phyloP scores from a whole-genome alignment of 129 eudicot species.

The Solidago caesia region DNA sequence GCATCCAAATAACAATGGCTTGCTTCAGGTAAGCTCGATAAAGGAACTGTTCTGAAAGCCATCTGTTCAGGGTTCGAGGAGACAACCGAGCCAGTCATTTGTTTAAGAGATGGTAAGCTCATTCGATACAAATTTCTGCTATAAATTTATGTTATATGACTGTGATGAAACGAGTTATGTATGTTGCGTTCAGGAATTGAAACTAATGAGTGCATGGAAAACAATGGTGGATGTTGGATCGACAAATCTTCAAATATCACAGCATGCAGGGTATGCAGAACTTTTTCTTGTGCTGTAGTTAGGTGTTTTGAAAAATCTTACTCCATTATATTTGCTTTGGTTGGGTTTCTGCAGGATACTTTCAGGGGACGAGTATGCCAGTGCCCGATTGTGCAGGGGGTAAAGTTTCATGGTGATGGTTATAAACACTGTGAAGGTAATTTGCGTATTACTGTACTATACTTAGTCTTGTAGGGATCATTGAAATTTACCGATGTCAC shows the following conservation, averaged over 20 bases:
- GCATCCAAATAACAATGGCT: constrained; percentile 9
- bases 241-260: constrained; percentile 72
- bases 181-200: constrained; percentile 56
- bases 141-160: neutral
- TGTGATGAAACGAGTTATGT: neutral
- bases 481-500: neutral
- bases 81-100: constrained; percentile 75
- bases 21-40: constrained; percentile 76
- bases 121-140: neutral
- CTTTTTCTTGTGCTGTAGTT: neutral
- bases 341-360: constrained; percentile 58
- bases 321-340: neutral
- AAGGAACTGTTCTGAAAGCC: constrained; percentile 85
- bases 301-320: neutral
- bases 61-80: constrained; percentile 94
- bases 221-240: constrained; percentile 98
- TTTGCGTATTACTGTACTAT: no score
- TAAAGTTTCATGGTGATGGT: constrained; percentile 85
- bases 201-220: constrained; percentile 85
- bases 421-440: constrained; percentile 91
- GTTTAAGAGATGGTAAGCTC: constrained; percentile 58
- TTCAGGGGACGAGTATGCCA: constrained; percentile 91
- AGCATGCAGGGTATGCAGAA: constrained; percentile 76
- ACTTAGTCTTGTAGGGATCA: no score
- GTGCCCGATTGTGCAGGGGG: constrained; percentile 85